Evolutionary conservation across 148 eudicot genomes (phyloP), one percentile per base, ranked within the genome.

Genomic region (Bassia scoparia): DNA sequence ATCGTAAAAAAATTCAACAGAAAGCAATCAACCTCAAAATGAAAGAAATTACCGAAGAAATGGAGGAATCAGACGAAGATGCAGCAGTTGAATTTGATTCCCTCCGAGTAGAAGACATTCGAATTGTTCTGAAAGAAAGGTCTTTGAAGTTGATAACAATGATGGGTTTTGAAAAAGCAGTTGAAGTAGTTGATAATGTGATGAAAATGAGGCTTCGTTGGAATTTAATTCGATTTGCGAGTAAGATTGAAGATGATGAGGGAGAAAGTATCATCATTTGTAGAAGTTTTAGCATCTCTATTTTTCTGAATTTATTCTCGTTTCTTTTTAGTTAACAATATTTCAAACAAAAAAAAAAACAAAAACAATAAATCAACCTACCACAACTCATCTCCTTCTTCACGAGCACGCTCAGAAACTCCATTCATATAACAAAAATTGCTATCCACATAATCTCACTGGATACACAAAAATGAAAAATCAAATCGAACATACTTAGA

Each of bases 201-300:
- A 80, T 53, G 37, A 83, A 70, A 54, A 87, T 65, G 4, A 63
- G 72, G 71, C 61, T 43, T 26, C 75, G 67, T 29, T 77, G 78
- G 70, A 81, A 61, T 73, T 87, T 87, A 44, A 90, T 73, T 66
- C 84, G 83, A 69, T 78, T 82, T 27, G 86, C 79, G 58, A 85
- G 69, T 15, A 83, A 71, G 68, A 78, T 77, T 71, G 85, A 76
- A 30, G 75, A 53, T 37, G 79, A 76, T 16, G 80, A 53, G 20
- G 80, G 81, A 26, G 88, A 88, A 70, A 74, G 86, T 53, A 88
- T 61, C 80, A 87, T 70, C 79, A 87, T 80, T 31, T 92, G 91
- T 60, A 88, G 43, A 62, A 86, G 76, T 81, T 74, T 92, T 4
- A 87, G 80, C 98, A 90, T 92, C 41, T 64, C 64, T 71, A 49